Conservation (phyloP, 345 rosid genomes). For the Citrus inodora region DNA sequence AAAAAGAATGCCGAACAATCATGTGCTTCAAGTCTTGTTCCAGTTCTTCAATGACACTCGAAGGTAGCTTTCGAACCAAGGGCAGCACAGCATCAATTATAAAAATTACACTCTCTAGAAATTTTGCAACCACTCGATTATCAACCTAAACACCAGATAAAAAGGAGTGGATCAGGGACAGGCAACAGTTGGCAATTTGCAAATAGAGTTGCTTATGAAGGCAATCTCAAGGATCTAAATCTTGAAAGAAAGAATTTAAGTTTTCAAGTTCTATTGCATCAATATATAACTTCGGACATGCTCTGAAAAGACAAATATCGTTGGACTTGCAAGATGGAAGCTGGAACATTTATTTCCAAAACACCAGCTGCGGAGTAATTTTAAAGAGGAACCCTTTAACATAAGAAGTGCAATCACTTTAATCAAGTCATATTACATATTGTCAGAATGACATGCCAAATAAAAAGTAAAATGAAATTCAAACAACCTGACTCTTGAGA, state of each 20-base stretch:
- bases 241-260: not conserved
- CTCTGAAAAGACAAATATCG: not conserved
- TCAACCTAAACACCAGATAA: constrained; percentile 63
- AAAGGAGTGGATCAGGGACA: constrained; percentile 10
- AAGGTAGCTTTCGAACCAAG: constrained; percentile 78
- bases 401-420: not conserved
- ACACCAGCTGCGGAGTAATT: not conserved
- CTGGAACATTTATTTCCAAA: not conserved
- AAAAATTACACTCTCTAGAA: constrained; percentile 92
- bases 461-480: not conserved
- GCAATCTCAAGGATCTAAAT: not conserved
- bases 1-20: constrained; percentile 93
- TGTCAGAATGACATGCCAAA: not conserved
- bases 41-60: constrained; percentile 74
- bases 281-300: not conserved
- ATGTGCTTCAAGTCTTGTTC: constrained; percentile 95
- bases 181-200: not conserved
- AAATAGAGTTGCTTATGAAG: not conserved
- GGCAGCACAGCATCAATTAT: constrained; percentile 87
- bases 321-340: not conserved
- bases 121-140: constrained; percentile 73
- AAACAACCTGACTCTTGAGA: constrained; percentile 85
- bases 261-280: not conserved
- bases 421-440: not conserved
- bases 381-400: not conserved